Base-by-base conservation (phyloP, 495 filamentous ascomycete genomes). In the Penicillium parvum region DNA sequence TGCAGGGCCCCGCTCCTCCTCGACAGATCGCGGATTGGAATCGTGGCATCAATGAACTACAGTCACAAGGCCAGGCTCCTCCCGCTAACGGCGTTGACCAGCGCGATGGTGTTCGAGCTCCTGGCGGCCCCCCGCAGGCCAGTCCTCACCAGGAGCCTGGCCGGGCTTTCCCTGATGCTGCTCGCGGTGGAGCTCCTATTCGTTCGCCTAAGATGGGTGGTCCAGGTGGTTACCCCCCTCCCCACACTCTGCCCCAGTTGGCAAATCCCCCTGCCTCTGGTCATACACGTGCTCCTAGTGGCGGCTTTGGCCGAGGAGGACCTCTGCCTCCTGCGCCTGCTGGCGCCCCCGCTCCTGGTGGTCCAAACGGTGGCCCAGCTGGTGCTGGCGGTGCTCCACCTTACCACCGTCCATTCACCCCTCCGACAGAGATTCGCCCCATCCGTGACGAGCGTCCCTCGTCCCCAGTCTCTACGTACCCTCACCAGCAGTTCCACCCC, bases 361-460 rank as follows among this genome's bases (percentile, higher is more conserved):
- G 81, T 18, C 76, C 81, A 19, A 77, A 75, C 37, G 74, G 76
- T 49, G 63, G 60, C 50, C 64, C 71, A 40, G 55, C 63, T 49
- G 63, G 68, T 50, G 67, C 45, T 28, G 66, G 52, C 16, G 55
- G 63, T 47, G 49, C 77, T 40, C 75, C 79, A 40, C 72, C 79
- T 12, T 83, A 81, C 57, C 76, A 75, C 32, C 72, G 78, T 35
- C 72, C 75, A 1, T 82, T 80, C 49, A 92, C 85, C 54, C 90
- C 90, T 27, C 79, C 85, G 18, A 79, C 85, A 23, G 91, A 96
- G 39, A 84, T 90, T 37, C 82, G 88, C 33, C 88, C 90, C 0
- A 81, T 95, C 55, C 78, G 90, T 50, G 91, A 96, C 43, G 85
- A 86, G 53, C 81, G 86, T 20, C 83, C 86, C 50, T 81, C 88